A percentile compares a stretch with the other conserved stretches of the same genome.
Conservation (phyloP, 2,329 filamentous ascomycete genomes). For the Pyrenophora seminiperda region DNA sequence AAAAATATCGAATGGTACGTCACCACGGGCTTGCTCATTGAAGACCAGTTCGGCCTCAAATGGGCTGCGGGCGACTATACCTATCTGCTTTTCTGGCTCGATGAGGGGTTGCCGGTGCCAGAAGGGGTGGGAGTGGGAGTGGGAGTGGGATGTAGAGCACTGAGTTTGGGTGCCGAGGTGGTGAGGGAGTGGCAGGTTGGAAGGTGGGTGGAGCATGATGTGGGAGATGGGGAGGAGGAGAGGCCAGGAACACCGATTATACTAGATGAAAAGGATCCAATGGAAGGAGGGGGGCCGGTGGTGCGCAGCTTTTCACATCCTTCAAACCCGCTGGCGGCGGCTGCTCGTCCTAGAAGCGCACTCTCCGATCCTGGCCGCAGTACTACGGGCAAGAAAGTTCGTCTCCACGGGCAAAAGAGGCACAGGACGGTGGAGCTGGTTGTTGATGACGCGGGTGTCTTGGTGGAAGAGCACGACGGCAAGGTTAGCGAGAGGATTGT, state of each 20-base stretch:
- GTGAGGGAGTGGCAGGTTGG: neutral
- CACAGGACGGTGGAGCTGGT: neutral
- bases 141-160: neutral
- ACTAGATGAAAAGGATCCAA: neutral
- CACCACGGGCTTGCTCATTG: neutral
- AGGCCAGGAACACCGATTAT: constrained; percentile 1
- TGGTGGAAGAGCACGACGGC: neutral
- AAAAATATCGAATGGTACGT: constrained; percentile 2
- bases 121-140: too few species aligned
- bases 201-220: neutral
- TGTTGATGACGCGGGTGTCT: neutral
- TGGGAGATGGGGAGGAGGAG: neutral
- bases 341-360: neutral
- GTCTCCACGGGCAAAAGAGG: neutral
- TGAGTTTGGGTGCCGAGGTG: neutral
- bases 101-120: neutral
- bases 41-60: neutral
- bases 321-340: too few species aligned
- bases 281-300: too few species aligned
- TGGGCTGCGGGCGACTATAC: constrained; percentile 3
- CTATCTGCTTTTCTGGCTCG: constrained; percentile 2
- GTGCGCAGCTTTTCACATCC: too few species aligned
- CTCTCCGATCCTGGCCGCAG: neutral
- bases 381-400: neutral
- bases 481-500: neutral